phyloP scores from a whole-genome alignment of 2,329 filamentous ascomycete species.

The Allantophomopsis lycopodina region DNA sequence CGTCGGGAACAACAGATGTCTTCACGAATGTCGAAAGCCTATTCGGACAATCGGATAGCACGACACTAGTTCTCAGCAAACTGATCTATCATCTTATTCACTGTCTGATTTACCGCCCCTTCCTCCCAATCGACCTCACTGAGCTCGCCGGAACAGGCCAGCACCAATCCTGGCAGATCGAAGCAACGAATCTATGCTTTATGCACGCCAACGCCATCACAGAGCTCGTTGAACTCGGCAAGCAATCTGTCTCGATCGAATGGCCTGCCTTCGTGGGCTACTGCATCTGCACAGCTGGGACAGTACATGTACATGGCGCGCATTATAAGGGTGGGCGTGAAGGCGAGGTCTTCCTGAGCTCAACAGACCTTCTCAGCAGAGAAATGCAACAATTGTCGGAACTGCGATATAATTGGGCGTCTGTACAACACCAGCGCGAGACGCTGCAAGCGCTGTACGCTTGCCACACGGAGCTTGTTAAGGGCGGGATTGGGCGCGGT shows the following conservation, averaged over 20 bases:
- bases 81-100: slow-evolving; percentile 78
- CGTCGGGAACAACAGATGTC: slow-evolving; percentile 64
- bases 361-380: slow-evolving; percentile 56
- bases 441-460: slow-evolving; percentile 65
- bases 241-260: slow-evolving; percentile 60
- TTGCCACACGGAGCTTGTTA: slow-evolving; percentile 71
- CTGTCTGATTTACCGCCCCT: slow-evolving; percentile 76
- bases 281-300: slow-evolving; percentile 75
- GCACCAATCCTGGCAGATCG: slow-evolving; percentile 86
- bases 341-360: slow-evolving; percentile 38
- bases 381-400: slow-evolving; percentile 73
- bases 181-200: slow-evolving; percentile 78
- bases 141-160: slow-evolving; percentile 71
- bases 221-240: slow-evolving; percentile 68
- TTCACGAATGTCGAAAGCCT: slow-evolving; percentile 64
- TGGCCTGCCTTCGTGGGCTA: slow-evolving; percentile 83
- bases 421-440: slow-evolving; percentile 67
- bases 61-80: slow-evolving; percentile 69
- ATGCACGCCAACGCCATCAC: slow-evolving; percentile 79
- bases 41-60: slow-evolving; percentile 68
- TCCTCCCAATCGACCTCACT: slow-evolving; percentile 70
- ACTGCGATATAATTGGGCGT: slow-evolving; percentile 62
- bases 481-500: slow-evolving; percentile 54
- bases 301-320: slow-evolving; percentile 75
- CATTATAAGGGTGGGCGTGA: slow-evolving; percentile 45